Conservation (phyloP, 805 yeast species). For the Sungouiella thailandica region DNA sequence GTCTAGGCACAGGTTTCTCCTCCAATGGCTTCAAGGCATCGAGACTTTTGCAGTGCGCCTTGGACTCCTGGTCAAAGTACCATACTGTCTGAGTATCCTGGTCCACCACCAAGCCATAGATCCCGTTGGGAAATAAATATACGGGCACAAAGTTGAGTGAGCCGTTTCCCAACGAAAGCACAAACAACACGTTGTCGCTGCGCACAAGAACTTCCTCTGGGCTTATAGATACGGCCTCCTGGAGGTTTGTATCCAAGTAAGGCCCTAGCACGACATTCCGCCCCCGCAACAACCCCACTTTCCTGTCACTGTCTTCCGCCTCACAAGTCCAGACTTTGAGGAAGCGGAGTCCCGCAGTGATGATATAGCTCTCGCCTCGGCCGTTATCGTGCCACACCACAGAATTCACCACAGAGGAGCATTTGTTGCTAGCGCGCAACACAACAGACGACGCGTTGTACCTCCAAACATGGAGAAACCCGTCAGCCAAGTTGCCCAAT, state of each 20-base stretch:
- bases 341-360: conserved; percentile 59
- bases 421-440: conserved; percentile 49
- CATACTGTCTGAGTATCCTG: conserved; percentile 7
- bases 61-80: conserved; percentile 1
- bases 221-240: conserved; percentile 31
- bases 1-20: background rate
- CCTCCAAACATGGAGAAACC: conserved; percentile 61
- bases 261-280: conserved; percentile 54
- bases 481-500: conserved; percentile 65
- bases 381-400: conserved; percentile 47
- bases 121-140: conserved; percentile 2
- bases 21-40: background rate
- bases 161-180: conserved; percentile 18
- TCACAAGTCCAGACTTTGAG: conserved; percentile 56
- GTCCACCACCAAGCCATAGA: conserved; percentile 18
- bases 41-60: background rate
- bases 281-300: conserved; percentile 38
- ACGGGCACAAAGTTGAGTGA: conserved; percentile 8
- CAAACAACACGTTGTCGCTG: conserved; percentile 29
- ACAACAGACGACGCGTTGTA: conserved; percentile 19
- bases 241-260: conserved; percentile 46
- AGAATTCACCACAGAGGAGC: conserved; percentile 54
- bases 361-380: conserved; percentile 23
- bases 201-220: conserved; percentile 33
- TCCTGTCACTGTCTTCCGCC: conserved; percentile 4